Evolutionary conservation across 768 basidiomycete species (phyloP).

Genomic region (Kondoa subrosea): DNA sequence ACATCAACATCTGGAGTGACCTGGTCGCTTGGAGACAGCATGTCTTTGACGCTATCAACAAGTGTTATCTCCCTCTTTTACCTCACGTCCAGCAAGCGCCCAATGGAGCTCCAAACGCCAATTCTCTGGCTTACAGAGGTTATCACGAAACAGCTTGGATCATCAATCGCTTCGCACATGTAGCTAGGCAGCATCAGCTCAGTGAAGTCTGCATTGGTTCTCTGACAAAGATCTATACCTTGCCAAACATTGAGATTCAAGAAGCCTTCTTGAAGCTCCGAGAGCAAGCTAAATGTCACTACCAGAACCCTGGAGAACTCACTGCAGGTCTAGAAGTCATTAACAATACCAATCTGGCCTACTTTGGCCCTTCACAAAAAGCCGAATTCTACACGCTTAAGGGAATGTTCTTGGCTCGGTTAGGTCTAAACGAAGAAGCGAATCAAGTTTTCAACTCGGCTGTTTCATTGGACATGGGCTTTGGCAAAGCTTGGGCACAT

Average conservation of each 20-base stretch:
- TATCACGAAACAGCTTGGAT: slow-evolving; percentile 99
- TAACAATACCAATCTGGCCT: slow-evolving; percentile 97
- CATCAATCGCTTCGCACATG: slow-evolving; percentile 97
- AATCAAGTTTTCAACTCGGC: slow-evolving; percentile 84
- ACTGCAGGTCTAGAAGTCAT: slow-evolving; percentile 93
- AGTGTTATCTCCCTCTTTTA: slow-evolving; percentile 84
- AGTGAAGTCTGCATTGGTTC: slow-evolving; percentile 89
- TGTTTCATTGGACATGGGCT: slow-evolving; percentile 82
- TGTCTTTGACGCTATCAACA: slow-evolving; percentile 92
- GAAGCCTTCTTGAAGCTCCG: slow-evolving; percentile 97
- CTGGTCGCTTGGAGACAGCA: slow-evolving; percentile 99
- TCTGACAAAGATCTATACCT: slow-evolving; percentile 89
- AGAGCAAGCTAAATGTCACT: slow-evolving; percentile 95
- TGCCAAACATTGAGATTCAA: slow-evolving; percentile 99
- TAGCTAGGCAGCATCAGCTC: slow-evolving; percentile 89
- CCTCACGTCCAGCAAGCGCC: slow-evolving; percentile 29
- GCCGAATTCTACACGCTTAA: slow-evolving; percentile 97
- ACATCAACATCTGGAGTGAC: slow-evolving; percentile 97
- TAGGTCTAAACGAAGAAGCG: slow-evolving; percentile 63
- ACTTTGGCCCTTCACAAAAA: slow-evolving; percentile 85
- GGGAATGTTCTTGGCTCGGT: slow-evolving; percentile 90
- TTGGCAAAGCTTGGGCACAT: slow-evolving; percentile 95
- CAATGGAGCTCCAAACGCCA: slow-evolving; percentile 37
- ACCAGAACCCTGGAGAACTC: slow-evolving; percentile 82
- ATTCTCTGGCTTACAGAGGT: slow-evolving; percentile 73